These are phyloP conservation scores for Penicillium chermesinum DNA, from an alignment of 495 filamentous ascomycete species.

Conservation along the genomic window DNA sequence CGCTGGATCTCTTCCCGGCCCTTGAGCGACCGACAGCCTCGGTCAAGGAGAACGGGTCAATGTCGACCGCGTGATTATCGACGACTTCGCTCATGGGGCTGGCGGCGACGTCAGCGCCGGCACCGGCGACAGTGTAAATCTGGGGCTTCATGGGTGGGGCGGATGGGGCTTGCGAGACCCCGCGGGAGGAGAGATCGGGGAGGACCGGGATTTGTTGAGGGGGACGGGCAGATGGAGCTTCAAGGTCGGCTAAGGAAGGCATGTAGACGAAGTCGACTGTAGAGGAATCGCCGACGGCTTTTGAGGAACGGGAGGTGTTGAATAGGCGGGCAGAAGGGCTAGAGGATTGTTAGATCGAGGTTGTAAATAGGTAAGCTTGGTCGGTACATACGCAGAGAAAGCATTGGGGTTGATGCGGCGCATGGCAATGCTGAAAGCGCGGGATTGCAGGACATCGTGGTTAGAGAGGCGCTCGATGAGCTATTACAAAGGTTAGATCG, in stretches of 20 bases:
- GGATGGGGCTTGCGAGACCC: conserved; percentile 15
- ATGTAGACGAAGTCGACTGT: conserved; percentile 63
- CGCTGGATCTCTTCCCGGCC: conserved; percentile 35
- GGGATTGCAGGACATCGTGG: conserved; percentile 48
- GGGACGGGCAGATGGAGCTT: conserved; percentile 23
- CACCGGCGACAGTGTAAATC: conserved; percentile 52
- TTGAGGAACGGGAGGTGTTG: conserved; percentile 54
- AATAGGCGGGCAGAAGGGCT: conserved; percentile 45
- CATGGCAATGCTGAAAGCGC: conserved; percentile 52
- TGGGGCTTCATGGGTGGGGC: conserved; percentile 48
- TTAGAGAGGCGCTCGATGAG: conserved; percentile 49
- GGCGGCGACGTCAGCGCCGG: conserved; percentile 47
- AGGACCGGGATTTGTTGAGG: conserved; percentile 50
- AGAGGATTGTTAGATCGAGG: conserved; percentile 1
- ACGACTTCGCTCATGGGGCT: conserved; percentile 55
- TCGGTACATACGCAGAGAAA: conserved; percentile 33
- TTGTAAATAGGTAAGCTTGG: background rate
- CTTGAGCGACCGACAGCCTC: conserved; percentile 44
- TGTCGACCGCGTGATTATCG: conserved; percentile 51
- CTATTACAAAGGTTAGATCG: conserved; percentile 20
- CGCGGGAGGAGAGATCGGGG: conserved; percentile 38
- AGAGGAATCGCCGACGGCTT: conserved; percentile 52
- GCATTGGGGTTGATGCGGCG: conserved; percentile 40
- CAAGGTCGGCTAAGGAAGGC: conserved; percentile 45
- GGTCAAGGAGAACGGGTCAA: conserved; percentile 56